A percentile compares a stretch with the other conserved stretches of the same genome.
phyloP scores from a whole-genome alignment of 257 asterid genomes.

The Fraxinus excelsior region DNA sequence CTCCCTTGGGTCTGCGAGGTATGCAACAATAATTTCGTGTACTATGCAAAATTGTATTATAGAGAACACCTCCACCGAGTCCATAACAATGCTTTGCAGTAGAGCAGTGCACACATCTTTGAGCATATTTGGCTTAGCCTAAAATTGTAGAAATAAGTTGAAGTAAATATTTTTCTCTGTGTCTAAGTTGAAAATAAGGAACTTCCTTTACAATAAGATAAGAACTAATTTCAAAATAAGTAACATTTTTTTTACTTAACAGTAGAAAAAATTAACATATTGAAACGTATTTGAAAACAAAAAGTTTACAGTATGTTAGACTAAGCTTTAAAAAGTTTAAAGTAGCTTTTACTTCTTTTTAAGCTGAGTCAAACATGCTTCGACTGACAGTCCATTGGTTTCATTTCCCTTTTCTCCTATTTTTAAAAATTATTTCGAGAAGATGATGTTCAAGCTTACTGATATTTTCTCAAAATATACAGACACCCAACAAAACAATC shows the following conservation, averaged over 20 bases:
- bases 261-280: background rate
- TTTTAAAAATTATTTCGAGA: background rate
- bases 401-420: background rate
- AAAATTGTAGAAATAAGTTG: background rate
- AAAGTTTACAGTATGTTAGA: background rate
- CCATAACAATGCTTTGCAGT: background rate
- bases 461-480: background rate
- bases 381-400: background rate
- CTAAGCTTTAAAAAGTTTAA: background rate
- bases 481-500: background rate
- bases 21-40: background rate
- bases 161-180: background rate
- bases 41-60: background rate
- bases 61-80: background rate
- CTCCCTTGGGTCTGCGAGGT: background rate
- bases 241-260: background rate
- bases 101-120: background rate
- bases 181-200: background rate
- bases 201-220: background rate
- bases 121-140: background rate
- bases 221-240: background rate
- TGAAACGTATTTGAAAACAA: background rate
- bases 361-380: background rate
- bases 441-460: too few relatives aligned
- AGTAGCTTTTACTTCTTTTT: background rate